phyloP scores from a whole-genome alignment of 495 filamentous ascomycete genomes.

The Amniculicola lignicola region DNA sequence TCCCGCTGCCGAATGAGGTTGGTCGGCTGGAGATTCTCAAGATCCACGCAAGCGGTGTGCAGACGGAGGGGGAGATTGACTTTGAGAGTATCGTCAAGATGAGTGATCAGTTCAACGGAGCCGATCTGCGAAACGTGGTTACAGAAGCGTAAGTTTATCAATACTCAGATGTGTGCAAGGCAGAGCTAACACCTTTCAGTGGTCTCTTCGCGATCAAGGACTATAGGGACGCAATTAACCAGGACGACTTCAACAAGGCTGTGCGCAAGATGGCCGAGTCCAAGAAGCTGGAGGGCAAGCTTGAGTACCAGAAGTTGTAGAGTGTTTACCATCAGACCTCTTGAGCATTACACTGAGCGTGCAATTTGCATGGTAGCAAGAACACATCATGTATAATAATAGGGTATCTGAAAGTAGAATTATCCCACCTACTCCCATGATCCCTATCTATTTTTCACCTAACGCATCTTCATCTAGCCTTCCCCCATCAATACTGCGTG shows the following conservation, averaged over 20 bases:
- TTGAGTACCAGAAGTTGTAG: slow-evolving; percentile 96
- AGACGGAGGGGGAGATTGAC: slow-evolving; percentile 92
- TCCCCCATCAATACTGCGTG: slow-evolving; percentile 14
- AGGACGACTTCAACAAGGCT: slow-evolving; percentile 98
- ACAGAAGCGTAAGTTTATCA: slow-evolving; percentile 82
- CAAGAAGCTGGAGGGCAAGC: slow-evolving; percentile 97
- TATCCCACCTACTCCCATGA: not conserved
- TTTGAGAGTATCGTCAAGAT: slow-evolving; percentile 99
- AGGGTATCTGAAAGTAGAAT: slow-evolving; percentile 5
- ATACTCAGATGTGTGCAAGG: not conserved
- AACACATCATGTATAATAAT: slow-evolving; percentile 16
- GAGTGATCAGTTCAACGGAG: slow-evolving; percentile 96
- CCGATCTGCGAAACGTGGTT: slow-evolving; percentile 95
- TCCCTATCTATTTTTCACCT: no score
- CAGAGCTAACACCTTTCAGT: slow-evolving; percentile 45
- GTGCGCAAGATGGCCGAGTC: slow-evolving; percentile 94
- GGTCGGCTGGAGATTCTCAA: slow-evolving; percentile 97
- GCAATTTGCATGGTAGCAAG: not conserved
- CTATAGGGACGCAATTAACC: slow-evolving; percentile 89
- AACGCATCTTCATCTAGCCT: no score
- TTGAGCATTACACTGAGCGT: not conserved
- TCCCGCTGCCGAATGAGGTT: slow-evolving; percentile 97
- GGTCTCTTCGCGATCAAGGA: slow-evolving; percentile 97
- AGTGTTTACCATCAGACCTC: not conserved
- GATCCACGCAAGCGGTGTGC: slow-evolving; percentile 86